Evolutionary conservation across 805 yeast genomes (phyloP).

Genomic region (Zygosaccharomyces rouxii): DNA sequence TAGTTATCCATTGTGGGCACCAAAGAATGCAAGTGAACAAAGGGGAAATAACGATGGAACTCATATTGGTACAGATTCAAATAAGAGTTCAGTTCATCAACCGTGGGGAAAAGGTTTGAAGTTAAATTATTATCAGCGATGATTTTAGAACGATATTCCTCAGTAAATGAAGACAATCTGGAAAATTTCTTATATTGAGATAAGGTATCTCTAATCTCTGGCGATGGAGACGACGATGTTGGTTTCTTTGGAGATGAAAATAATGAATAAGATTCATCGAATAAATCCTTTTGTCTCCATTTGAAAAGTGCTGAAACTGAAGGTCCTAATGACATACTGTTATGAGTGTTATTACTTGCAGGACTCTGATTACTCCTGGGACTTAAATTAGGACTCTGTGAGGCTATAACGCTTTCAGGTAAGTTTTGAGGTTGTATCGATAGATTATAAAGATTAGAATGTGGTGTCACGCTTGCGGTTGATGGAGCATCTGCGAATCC

Average conservation of each 20-base stretch:
- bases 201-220: conserved; percentile 10
- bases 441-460: conserved; percentile 4
- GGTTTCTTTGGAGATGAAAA: conserved; percentile 10
- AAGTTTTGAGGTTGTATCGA: neutral
- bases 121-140: conserved; percentile 49
- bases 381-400: conserved; percentile 4
- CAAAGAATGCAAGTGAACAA: conserved; percentile 68
- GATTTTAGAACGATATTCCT: conserved; percentile 50
- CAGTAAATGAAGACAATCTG: conserved; percentile 39
- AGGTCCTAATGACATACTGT: conserved; percentile 15
- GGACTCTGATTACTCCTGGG: conserved; percentile 15
- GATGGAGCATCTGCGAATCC: conserved; percentile 42
- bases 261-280: conserved; percentile 33
- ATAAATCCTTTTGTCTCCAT: conserved; percentile 61
- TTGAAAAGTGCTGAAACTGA: conserved; percentile 50
- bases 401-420: neutral
- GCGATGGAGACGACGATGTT: conserved; percentile 9
- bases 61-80: conserved; percentile 69
- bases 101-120: conserved; percentile 63
- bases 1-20: conserved; percentile 47
- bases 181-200: conserved; percentile 10
- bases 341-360: conserved; percentile 5
- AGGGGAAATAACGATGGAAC: conserved; percentile 78
- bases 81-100: conserved; percentile 73
- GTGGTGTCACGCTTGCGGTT: conserved; percentile 4